phyloP scores from a whole-genome alignment of 208 protist species.

The Leishmania martiniquensis region DNA sequence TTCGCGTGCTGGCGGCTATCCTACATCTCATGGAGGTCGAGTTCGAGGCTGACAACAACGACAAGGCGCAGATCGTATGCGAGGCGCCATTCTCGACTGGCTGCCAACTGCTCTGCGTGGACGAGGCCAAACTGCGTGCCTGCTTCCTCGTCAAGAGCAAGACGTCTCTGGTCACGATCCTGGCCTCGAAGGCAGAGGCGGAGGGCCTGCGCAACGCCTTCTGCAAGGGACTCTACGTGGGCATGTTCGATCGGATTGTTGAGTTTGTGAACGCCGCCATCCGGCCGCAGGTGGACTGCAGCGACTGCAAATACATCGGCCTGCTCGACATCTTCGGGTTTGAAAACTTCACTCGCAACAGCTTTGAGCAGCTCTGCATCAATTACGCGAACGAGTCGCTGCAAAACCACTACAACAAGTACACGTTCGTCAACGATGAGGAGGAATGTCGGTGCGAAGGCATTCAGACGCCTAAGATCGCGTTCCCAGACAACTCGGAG shows the following conservation, averaged over 20 bases:
- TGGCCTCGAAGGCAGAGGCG: constrained; percentile 78
- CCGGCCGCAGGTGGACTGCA: constrained; percentile 49
- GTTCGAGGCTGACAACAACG: constrained; percentile 83
- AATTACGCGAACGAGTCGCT: constrained; percentile 98
- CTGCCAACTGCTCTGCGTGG: constrained; percentile 69
- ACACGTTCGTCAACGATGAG: constrained; percentile 95
- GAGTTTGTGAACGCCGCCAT: constrained; percentile 84
- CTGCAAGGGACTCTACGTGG: constrained; percentile 90
- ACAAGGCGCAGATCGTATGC: constrained; percentile 65
- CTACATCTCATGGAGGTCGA: constrained; percentile 94
- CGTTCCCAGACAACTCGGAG: constrained; percentile 88
- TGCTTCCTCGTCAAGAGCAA: constrained; percentile 85
- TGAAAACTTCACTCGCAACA: constrained; percentile 95
- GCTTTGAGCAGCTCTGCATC: constrained; percentile 98
- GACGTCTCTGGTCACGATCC: constrained; percentile 80
- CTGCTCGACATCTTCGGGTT: constrained; percentile 97
- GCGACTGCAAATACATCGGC: constrained; percentile 88
- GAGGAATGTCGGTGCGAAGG: constrained; percentile 89
- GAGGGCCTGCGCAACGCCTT: constrained; percentile 84
- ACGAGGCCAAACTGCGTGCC: constrained; percentile 52
- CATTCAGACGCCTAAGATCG: constrained; percentile 76
- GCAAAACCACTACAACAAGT: constrained; percentile 98
- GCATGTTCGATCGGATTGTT: constrained; percentile 91
- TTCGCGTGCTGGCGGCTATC: constrained; percentile 90
- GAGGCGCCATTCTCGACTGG: constrained; percentile 47